Base-by-base conservation (phyloP, 2,329 filamentous ascomycete species). In the Sarocladium strictum region DNA sequence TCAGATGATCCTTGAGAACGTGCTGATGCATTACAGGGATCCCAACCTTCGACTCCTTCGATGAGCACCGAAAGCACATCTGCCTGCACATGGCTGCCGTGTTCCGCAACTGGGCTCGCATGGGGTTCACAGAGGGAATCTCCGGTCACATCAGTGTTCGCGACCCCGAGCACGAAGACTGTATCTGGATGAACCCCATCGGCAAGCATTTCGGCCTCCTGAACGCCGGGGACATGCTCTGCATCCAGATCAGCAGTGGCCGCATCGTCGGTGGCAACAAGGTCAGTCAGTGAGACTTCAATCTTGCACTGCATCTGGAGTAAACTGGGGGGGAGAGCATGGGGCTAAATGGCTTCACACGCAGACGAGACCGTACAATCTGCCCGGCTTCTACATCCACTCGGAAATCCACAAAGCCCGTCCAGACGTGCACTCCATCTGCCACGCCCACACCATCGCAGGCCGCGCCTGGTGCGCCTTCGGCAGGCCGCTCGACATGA, bases 141-240 rank as follows among this genome's bases (percentile, higher is more conserved):
- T 67, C 69, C n/a, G 69, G 69, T 3, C 85, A 89, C 68, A 89
- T 89, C 59, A 79, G 74, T 14, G 80, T 88, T 1, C 76, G 84
- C 12, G 85, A 89, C 63, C 84, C 85, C 0, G 83, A 87, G 64
- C 72, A 80, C 60, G 70, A 72, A 0, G 72, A 80, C 57, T 74
- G 75, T 14, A 85, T 87, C 69, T 90, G 87, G 86, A 89, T 86
- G 64, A 77, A 89, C 83, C 70, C 85, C 72, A 54, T 89, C 2
- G 83, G 81, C 5, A 76, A 75, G 52, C 86, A 89, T 67, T 90
- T 88, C 63, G 84, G 78, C 23, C 71, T 85, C 59, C 73, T 89
- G 57, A 83, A 80, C 57, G 84, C 84, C 1, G 78, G 76, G 5
- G 86, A 89, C 66, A 84, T 90, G 80, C 77, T 90, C 51, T 77